Evolutionary conservation across 495 filamentous ascomycete species (phyloP), one percentile per base, ranked within the genome.

Genomic region (Jackrogersella minutella): DNA sequence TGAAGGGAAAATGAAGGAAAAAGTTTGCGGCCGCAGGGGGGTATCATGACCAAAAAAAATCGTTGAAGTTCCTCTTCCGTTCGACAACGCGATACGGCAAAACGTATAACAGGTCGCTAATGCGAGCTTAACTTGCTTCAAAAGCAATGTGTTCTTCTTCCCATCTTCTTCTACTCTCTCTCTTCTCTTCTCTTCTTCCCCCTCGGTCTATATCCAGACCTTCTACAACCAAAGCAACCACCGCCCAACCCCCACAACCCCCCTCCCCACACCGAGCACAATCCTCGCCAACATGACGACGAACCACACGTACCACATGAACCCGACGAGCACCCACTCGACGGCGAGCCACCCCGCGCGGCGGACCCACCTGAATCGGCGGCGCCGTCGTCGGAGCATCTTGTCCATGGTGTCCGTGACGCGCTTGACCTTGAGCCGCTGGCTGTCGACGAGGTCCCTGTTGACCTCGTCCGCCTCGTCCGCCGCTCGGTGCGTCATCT

Each of bases 281-380:
- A 91, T 59, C 58, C 90, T 81, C 51, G 88, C 80, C 10, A 88
- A 81, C 82, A 91, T 88, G 14, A 93, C 91, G 43, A 92, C 78
- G 52, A 92, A 81, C 91, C 91, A 94, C 8, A 92, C 88, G 74
- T 88, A 90, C 91, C 91, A 94, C 82, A 94, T 87, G 56, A 91
- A 83, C 13, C 86, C 90, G 30, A 94, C 87, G 19, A 94, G 80
- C 26, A 85, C 82, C 91, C 91, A 94, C 80, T 94, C 91, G 17
- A 94, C 82, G 22, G 88, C 77, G 8, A 90, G 78, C 80, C 89
- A 94, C 3, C 88, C 88, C 0, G 84, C 83, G 17, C 88, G 75
- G 26, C 91, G 78, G 1, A 91, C 77, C 88, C 90, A 93, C 19
- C 91, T 79, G 41, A 93, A 86, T 55, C 91, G 82, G 33, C 91